Evolutionary conservation across 1,284 basidiomycete species (phyloP), one percentile per base, ranked within the genome.

Genomic region (Waitea zeae): DNA sequence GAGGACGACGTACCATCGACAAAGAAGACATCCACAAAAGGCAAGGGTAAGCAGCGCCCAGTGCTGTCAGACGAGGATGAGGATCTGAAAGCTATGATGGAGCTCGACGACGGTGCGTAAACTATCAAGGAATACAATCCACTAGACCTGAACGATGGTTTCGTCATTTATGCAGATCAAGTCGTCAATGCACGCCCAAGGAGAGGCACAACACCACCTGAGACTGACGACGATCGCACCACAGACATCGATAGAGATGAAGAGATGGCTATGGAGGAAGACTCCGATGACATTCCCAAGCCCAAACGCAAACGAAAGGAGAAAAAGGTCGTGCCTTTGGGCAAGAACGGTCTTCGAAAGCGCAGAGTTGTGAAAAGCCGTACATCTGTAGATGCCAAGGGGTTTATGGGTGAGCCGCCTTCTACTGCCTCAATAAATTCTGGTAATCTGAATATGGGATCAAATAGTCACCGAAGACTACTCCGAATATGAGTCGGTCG

Each of bases 401-500:
- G 80, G 4, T 83, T 79, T 42, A 72, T 68, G 53, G 63, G 80
- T 82, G 47, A 36, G 68, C 52, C 17, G 7, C 28, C 14, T 11
- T 17, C 33, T 32, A 22, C 24, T 20, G 20, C 36, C 31, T 22
- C 20, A 6, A 13, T 13, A 18, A 17, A 19, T n/a, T n/a, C n/a
- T 31, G 27, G n/a, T 37, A 12, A 12, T 32, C 22, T 20, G 2
- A 5, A 9, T 27, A 15, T 12, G 12, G 24, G 17, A 14, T 30
- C 36, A 27, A 41, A 2, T 43, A 84, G 81, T 69, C 12, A 75
- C 65, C 20, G 74, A 80, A 47, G 81, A 84, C 47, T 79, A 80
- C 47, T 80, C 78, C 2, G 69, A 68, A 12, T 84, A 80, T 47
- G 80, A 86, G 51, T 81, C 78, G 4, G 74, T 77, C 1, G 68